phyloP scores from a whole-genome alignment of 257 asterid species.

The Paraleonurus japonicus region DNA sequence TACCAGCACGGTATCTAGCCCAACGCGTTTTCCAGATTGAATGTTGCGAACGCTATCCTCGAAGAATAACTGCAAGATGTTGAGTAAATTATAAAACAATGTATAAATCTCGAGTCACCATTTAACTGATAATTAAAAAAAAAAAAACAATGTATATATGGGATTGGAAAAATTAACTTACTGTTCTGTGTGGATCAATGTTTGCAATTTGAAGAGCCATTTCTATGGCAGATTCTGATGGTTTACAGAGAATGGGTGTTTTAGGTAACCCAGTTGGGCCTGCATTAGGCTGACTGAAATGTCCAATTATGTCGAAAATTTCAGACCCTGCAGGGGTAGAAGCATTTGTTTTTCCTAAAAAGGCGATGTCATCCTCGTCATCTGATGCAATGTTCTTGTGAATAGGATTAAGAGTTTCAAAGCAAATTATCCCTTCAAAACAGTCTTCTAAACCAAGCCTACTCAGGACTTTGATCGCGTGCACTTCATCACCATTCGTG shows the following conservation, averaged over 20 bases:
- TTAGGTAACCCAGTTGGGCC: slow-evolving; percentile 52
- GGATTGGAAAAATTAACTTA: slow-evolving; percentile 33
- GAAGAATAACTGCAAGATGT: slow-evolving; percentile 66
- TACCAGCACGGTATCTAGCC: slow-evolving; percentile 81
- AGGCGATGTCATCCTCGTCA: slow-evolving; percentile 71
- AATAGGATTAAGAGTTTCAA: slow-evolving; percentile 81
- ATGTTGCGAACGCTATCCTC: slow-evolving; percentile 86
- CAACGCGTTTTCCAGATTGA: slow-evolving; percentile 75
- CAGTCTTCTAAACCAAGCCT: slow-evolving; percentile 77
- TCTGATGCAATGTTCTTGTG: slow-evolving; percentile 61
- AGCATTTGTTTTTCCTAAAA: slow-evolving; percentile 38
- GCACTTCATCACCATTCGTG: slow-evolving; percentile 82
- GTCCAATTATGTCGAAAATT: slow-evolving; percentile 68
- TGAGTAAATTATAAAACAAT: background rate
- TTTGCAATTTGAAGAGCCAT: slow-evolving; percentile 67
- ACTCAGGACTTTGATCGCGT: slow-evolving; percentile 58
- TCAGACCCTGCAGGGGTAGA: slow-evolving; percentile 6
- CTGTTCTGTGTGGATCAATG: slow-evolving; percentile 77
- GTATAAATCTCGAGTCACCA: too few species aligned
- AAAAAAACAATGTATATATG: too few species aligned
- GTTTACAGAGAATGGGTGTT: slow-evolving; percentile 86
- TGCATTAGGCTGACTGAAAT: slow-evolving; percentile 53
- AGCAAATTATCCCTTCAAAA: slow-evolving; percentile 84
- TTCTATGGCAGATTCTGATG: slow-evolving; percentile 81
- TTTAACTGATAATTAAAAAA: too few species aligned